These are phyloP conservation scores for Oemleria cerasiformis DNA, from an alignment of 306 rosid genomes.

Conservation along the genomic window DNA sequence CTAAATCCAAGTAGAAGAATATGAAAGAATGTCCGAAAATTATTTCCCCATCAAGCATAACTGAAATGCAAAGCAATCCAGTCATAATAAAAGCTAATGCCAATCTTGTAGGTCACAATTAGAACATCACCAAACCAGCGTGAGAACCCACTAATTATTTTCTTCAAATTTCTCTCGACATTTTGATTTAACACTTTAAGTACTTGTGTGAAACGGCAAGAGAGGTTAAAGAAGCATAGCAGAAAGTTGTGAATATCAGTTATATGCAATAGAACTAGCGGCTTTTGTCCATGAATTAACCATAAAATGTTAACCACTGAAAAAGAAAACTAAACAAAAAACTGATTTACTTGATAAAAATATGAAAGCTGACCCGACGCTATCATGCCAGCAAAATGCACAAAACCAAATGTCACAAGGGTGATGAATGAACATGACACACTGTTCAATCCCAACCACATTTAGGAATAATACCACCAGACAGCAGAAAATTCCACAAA, in stretches of 20 bases:
- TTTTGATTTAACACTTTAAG: neutral
- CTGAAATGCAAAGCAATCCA: neutral
- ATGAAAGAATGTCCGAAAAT: neutral
- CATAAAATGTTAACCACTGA: neutral
- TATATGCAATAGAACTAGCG: too few relatives aligned
- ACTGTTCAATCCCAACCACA: conserved; percentile 9
- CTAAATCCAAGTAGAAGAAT: neutral
- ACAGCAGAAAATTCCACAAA: conserved; percentile 24
- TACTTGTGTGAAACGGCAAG: neutral
- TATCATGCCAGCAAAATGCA: conserved; percentile 10
- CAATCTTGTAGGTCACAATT: neutral
- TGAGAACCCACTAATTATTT: neutral
- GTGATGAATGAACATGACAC: conserved; percentile 16
- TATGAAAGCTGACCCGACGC: conserved; percentile 26
- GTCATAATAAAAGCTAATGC: neutral
- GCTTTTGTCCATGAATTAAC: conserved; percentile 6
- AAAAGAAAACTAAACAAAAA: neutral
- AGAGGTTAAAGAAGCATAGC: neutral
- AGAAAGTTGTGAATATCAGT: neutral
- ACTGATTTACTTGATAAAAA: conserved; percentile 6
- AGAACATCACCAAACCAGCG: neutral
- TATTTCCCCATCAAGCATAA: neutral
- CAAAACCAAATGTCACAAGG: conserved; percentile 10
- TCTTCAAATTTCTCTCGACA: neutral
- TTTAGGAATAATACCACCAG: neutral